These are phyloP conservation scores for Corymbia maculata DNA, from an alignment of 345 rosid genomes.

Conservation along the genomic window DNA sequence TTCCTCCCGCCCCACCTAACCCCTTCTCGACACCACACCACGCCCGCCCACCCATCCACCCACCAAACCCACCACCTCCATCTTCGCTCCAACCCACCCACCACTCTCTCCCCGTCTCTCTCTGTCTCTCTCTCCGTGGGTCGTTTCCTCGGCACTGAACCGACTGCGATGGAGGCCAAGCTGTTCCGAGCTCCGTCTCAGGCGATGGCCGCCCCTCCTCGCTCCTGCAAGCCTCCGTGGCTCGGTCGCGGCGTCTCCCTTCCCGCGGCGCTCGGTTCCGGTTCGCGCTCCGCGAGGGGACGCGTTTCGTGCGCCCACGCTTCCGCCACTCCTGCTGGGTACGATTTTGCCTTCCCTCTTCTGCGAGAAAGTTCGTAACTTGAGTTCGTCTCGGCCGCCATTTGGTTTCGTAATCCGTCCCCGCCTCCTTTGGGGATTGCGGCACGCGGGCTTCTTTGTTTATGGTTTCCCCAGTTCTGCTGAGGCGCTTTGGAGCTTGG, in stretches of 20 bases:
- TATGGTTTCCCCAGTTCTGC: background rate
- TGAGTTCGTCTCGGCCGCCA: no score
- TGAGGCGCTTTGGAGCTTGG: background rate
- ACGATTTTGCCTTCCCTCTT: background rate
- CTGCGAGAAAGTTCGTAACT: background rate
- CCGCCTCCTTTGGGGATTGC: background rate
- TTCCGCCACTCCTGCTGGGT: slow-evolving; percentile 39
- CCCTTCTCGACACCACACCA: background rate
- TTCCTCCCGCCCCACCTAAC: background rate
- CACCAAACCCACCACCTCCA: background rate
- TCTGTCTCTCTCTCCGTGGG: background rate
- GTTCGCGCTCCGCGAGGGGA: background rate
- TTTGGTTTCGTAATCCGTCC: background rate
- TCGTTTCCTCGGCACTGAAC: background rate
- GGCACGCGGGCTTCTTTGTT: background rate
- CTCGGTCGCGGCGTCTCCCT: background rate
- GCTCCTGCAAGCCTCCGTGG: background rate
- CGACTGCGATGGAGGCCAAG: background rate
- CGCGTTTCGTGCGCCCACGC: slow-evolving; percentile 20
- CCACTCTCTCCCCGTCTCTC: background rate
- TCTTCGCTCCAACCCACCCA: background rate
- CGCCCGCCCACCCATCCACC: background rate
- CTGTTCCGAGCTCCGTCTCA: background rate
- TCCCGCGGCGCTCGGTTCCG: background rate
- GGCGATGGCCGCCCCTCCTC: background rate